Conservation (phyloP, 495 filamentous ascomycete species). For the Hyaloscypha bicolor region DNA sequence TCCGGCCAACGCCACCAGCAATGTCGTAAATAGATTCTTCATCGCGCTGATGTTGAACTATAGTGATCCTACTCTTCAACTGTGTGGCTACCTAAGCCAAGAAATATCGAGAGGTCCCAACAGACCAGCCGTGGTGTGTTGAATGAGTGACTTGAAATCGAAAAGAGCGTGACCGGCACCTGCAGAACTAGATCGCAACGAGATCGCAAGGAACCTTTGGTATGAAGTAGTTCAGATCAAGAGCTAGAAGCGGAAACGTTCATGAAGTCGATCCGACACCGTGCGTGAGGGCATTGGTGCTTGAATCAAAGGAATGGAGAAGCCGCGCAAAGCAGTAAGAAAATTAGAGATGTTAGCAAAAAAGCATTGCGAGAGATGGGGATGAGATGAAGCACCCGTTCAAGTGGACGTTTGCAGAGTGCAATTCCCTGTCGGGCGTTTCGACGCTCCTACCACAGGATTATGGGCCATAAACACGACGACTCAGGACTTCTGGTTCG, state of each 20-base stretch:
- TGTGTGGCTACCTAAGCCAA: conserved; percentile 18
- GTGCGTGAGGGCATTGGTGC: conserved; percentile 23
- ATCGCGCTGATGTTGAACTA: conserved; percentile 9
- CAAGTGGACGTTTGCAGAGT: not conserved
- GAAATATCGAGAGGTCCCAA: conserved; percentile 20
- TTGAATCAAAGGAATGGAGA: conserved; percentile 25
- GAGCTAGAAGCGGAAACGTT: conserved; percentile 28
- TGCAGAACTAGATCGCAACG: conserved; percentile 24
- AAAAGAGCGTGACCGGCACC: conserved; percentile 33
- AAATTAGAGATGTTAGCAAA: conserved; percentile 14
- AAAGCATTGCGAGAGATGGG: conserved; percentile 27
- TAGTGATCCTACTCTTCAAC: not conserved
- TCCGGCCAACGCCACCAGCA: conserved; percentile 18
- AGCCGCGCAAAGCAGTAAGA: conserved; percentile 19
- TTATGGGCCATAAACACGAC: conserved; percentile 13
- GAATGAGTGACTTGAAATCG: conserved; percentile 25
- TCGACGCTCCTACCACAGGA: conserved; percentile 1
- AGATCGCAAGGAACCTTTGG: conserved; percentile 6
- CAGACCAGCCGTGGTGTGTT: conserved; percentile 33
- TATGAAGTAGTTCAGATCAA: conserved; percentile 12
- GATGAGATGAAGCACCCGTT: conserved; percentile 30
- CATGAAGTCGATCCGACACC: conserved; percentile 25
- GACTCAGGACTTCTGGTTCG: conserved; percentile 11
- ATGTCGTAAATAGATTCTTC: conserved; percentile 20
- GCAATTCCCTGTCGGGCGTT: conserved; percentile 9